A percentile compares a stretch with the other conserved stretches of the same genome.
phyloP scores from a whole-genome alignment of 441 rosid species.

The Geranium incanum region DNA sequence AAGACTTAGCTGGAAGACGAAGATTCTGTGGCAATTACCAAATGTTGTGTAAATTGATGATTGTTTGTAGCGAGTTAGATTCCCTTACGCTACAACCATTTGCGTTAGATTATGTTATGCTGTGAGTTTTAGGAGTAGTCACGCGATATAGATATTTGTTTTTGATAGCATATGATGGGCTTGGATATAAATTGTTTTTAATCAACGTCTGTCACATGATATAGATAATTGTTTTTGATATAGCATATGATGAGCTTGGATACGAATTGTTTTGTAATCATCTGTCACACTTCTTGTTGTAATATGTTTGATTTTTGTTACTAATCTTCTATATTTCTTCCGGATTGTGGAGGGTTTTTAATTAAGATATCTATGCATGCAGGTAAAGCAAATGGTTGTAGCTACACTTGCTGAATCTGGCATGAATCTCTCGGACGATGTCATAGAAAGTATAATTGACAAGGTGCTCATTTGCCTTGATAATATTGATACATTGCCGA shows the following conservation, averaged over 20 bases:
- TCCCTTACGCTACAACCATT: no score
- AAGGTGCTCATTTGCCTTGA: constrained; percentile 39
- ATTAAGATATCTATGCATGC: neutral
- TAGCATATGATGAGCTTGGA: neutral
- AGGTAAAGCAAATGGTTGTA: constrained; percentile 95
- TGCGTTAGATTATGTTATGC: no score
- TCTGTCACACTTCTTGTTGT: neutral
- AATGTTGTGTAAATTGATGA: no score
- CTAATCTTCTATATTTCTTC: neutral
- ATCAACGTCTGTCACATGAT: neutral
- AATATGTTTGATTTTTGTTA: neutral
- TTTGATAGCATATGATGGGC: neutral
- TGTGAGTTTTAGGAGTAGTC: neutral
- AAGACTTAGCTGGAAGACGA: no score
- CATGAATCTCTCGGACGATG: constrained; percentile 84
- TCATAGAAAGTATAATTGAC: constrained; percentile 85
- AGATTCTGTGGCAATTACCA: no score
- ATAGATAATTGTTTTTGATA: no score
- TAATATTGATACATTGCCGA: neutral
- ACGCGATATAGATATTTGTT: neutral
- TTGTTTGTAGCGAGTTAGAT: no score
- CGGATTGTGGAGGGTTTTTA: neutral
- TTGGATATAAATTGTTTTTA: constrained; percentile 1
- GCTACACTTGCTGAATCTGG: constrained; percentile 95
- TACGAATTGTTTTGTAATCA: neutral